Percentiles rank a stretch among this genome's conserved stretches.
Conservation (phyloP, 208 protist genomes). For the Trypanosoma scelopori region DNA sequence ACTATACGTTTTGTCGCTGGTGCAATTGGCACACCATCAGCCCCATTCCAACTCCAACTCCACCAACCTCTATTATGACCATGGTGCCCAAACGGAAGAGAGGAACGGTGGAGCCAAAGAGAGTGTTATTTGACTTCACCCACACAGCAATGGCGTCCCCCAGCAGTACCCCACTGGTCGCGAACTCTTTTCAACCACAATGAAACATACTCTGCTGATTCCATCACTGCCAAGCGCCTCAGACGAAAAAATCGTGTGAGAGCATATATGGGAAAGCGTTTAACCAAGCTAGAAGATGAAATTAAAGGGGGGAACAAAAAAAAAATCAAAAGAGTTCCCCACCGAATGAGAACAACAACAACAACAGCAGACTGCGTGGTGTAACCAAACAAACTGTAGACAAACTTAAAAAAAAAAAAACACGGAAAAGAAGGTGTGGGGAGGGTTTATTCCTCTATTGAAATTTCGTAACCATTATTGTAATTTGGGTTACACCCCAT, state of each 20-base stretch:
- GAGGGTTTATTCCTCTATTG: too few species aligned
- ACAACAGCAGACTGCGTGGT: too few species aligned
- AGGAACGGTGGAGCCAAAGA: constrained; percentile 57
- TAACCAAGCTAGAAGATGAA: background rate
- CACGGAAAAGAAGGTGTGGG: too few species aligned
- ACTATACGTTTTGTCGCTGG: background rate
- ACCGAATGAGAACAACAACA: too few species aligned
- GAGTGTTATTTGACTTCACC: constrained; percentile 30
- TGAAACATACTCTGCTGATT: constrained; percentile 40
- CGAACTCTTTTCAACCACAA: constrained; percentile 39
- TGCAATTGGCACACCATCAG: background rate
- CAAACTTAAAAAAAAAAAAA: too few species aligned
- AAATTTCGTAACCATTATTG: background rate
- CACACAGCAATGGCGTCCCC: constrained; percentile 44
- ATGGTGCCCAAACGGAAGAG: constrained; percentile 23
- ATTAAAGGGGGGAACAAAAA: too few species aligned
- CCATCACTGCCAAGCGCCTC: constrained; percentile 42
- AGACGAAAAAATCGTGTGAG: constrained; percentile 42
- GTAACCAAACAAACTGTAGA: too few species aligned
- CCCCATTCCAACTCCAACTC: constrained; percentile 33
- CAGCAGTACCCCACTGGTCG: constrained; percentile 44
- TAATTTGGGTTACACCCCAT: background rate
- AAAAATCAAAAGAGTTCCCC: too few species aligned
- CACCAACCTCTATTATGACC: constrained; percentile 23
- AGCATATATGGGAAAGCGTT: background rate